Evolutionary conservation across 2,329 filamentous ascomycete genomes (phyloP), one percentile per base, ranked within the genome.

Genomic region (Grosmannia serpens): DNA sequence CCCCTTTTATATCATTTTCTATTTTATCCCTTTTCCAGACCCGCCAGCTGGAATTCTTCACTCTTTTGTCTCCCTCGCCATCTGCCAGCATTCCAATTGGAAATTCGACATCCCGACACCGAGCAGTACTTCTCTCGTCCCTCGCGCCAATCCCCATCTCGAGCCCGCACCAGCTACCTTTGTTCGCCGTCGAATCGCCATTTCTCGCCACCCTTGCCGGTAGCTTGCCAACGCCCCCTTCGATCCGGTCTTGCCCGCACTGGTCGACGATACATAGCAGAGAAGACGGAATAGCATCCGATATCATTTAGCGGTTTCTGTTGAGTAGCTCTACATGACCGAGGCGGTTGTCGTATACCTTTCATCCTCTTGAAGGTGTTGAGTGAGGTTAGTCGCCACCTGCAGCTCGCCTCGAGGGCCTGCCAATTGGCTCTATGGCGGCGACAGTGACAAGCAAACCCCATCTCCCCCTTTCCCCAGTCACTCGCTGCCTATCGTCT

Each of bases 71-170:
- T 53, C 55, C 54, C 57, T 56, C 56, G 31, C 46, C 26, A 56
- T 33, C 53, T 38, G 52, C 41, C 57, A 38, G 22, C 61, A 62
- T 62, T 62, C 59, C 61, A 22, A 11, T 46, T 35, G 38, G 26
- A 52, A 59, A 57, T 51, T 59, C 33, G 55, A 29, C 52, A 33
- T 49, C n/a, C 27, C 52, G 26, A n/a, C 17, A 13, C 11, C n/a
- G 15, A 26, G 24, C 53, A n/a, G 8, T 55, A 9, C 35, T 24
- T 55, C 24, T 8, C 22, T 44, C 38, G 38, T 17, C 38, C 17
- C 38, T 44, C 10, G 10, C 15, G 33, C 10, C 33, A 35, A 38
- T 31, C 51, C 20, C 35, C 51, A 24, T 38, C 22, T 46, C 35
- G 35, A 31, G 26, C 22, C 20, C 26, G 13, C 3, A 38, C 35